Evolutionary conservation across 306 rosid genomes (phyloP).

Genomic region (Amphicarpaea edgeworthii): DNA sequence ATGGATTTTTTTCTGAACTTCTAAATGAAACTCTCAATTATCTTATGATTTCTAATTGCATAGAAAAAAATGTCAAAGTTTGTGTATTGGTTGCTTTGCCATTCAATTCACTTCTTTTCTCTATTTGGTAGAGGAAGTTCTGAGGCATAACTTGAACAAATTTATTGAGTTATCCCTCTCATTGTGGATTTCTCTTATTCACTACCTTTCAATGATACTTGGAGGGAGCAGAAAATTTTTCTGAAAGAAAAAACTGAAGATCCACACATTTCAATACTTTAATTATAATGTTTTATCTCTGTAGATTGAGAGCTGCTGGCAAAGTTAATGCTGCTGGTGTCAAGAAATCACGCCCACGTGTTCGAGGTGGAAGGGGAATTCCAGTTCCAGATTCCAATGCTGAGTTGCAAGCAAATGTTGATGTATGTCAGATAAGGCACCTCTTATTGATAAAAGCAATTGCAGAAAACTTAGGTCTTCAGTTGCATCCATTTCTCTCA

Average conservation of each 20-base stretch:
- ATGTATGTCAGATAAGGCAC: conserved; percentile 63
- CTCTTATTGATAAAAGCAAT: background rate
- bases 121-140: background rate
- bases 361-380: conserved; percentile 76
- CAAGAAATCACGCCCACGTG: conserved; percentile 87
- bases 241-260: conserved; percentile 11
- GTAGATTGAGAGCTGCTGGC: conserved; percentile 86
- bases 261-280: conserved; percentile 4
- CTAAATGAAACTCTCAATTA: conserved; percentile 14
- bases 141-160: conserved; percentile 5
- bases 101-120: conserved; percentile 9
- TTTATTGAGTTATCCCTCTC: conserved; percentile 14
- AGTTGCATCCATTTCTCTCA: conserved; percentile 4
- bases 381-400: conserved; percentile 93
- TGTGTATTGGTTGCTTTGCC: too few species aligned
- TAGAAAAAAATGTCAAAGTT: too few species aligned
- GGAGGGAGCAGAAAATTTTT: conserved; percentile 13
- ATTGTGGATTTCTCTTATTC: conserved; percentile 3
- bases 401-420: conserved; percentile 93
- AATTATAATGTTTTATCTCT: conserved; percentile 51
- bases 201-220: conserved; percentile 22
- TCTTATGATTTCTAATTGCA: conserved; percentile 12
- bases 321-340: conserved; percentile 85
- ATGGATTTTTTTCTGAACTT: background rate
- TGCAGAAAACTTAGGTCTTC: background rate